Percentiles rank a stretch among this genome's conserved stretches.
Evolutionary conservation across 2,329 filamentous ascomycete genomes (phyloP).

Genomic region (Colletotrichum tofieldiae): DNA sequence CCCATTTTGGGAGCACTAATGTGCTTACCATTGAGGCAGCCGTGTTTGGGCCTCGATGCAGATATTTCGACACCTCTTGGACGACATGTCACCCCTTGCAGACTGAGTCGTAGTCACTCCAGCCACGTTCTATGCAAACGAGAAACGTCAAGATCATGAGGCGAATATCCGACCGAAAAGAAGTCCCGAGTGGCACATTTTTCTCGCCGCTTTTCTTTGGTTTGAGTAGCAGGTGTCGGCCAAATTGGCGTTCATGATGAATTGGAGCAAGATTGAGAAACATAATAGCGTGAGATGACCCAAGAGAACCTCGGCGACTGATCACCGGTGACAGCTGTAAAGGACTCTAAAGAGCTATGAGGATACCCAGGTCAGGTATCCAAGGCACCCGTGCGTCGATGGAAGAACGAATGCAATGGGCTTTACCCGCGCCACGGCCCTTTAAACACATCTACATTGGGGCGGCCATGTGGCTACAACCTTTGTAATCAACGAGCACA

Average conservation of each 20-base stretch:
- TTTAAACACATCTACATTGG: background rate
- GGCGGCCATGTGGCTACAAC: background rate
- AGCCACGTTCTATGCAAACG: constrained; percentile 43
- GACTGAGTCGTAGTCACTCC: constrained; percentile 52
- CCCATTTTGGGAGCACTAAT: background rate
- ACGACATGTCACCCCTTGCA: constrained; percentile 54
- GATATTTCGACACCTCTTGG: constrained; percentile 50
- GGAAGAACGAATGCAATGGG: too few species aligned
- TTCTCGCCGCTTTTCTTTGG: too few species aligned
- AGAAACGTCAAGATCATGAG: background rate
- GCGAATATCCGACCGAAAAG: background rate
- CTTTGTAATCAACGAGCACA: background rate
- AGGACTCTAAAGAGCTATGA: too few species aligned
- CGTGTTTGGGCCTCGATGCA: constrained; percentile 34
- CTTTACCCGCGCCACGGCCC: too few species aligned
- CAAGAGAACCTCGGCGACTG: too few species aligned
- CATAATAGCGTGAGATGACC: too few species aligned
- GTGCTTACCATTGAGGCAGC: constrained; percentile 49
- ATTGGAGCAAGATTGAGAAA: too few species aligned
- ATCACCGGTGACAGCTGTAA: too few species aligned
- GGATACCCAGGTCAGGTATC: too few species aligned
- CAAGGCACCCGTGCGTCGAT: too few species aligned
- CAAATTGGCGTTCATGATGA: too few species aligned
- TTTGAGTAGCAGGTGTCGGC: too few species aligned
- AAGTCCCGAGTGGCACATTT: background rate